These are phyloP conservation scores for Tricholoma flavovirens DNA, from an alignment of 768 basidiomycete genomes.

Conservation along the genomic window DNA sequence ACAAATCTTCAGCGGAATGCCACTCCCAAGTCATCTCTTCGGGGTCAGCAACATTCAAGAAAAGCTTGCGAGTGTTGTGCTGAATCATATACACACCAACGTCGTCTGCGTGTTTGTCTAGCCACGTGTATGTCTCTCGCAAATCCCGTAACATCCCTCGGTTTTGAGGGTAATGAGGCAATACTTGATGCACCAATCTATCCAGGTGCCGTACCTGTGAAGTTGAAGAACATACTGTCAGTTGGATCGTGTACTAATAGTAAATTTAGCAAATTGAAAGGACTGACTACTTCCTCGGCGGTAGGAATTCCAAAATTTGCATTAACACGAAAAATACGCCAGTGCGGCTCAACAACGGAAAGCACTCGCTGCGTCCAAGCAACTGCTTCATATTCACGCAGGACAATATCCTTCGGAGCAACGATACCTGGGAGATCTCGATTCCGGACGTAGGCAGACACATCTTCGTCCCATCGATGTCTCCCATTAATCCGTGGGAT, in stretches of 20 bases:
- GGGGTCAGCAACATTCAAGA: constrained; percentile 43
- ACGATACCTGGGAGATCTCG: constrained; percentile 26
- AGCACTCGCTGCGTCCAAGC: constrained; percentile 47
- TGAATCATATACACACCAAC: constrained; percentile 12
- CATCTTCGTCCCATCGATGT: constrained; percentile 8
- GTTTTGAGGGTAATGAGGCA: constrained; percentile 19
- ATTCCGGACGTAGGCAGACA: constrained; percentile 19
- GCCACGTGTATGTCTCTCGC: constrained; percentile 37
- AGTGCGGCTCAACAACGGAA: constrained; percentile 23
- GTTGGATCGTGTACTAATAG: not conserved
- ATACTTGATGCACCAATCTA: constrained; percentile 25
- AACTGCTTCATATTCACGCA: constrained; percentile 31
- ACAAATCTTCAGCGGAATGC: constrained; percentile 32
- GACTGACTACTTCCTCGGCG: constrained; percentile 37
- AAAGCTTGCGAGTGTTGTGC: constrained; percentile 24
- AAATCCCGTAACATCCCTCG: constrained; percentile 31
- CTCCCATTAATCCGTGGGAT: constrained; percentile 27
- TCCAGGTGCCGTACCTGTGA: constrained; percentile 37
- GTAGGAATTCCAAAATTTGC: constrained; percentile 34
- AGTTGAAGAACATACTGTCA: not conserved
- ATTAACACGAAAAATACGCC: constrained; percentile 28
- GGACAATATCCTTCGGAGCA: constrained; percentile 33
- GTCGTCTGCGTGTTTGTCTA: constrained; percentile 25
- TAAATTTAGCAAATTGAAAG: not conserved
- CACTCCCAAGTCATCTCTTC: constrained; percentile 31